Base-by-base conservation (phyloP, 352 stramenopile species). In the Globisporangium lucens region DNA sequence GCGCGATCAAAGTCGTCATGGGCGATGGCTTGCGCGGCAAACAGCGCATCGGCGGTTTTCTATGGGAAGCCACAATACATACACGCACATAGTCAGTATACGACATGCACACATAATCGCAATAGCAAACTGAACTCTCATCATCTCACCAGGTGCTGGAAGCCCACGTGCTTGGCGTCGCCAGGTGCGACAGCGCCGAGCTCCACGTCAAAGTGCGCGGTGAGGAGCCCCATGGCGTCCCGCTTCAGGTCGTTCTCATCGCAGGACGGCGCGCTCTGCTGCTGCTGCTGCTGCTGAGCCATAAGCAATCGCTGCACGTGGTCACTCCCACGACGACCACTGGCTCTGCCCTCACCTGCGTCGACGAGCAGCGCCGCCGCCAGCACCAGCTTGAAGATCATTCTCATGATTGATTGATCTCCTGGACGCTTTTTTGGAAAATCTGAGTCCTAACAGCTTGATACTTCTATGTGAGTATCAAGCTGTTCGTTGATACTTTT, bases 21-120 rank as follows among this genome's bases (percentile, higher is more conserved):
- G 2, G 88, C 85, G 64, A 92, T 73, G 29, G 88, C 88, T 75
- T 95, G 88, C 4, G 86, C 85, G 6, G 88, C 86, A 13, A 95
- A 65, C 53, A 95, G 72, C 63, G 86, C 86, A 30, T 95, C 88
- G 2, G 76, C 77, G 3, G 82, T 82, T 88, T 93, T 94, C 74
- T 82, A 65, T 36, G 22, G 46, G 6, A 52, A 13, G 52, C 20
- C 53, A 60, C 8, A 22, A 60, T 29, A 12, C 29, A 47, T 15
- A 57, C 43, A 65, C 30, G 8, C 22, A 52, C 53, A 61, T 7
- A 43, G 0, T 13, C n/a, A 59, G 17, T 17, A 24, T 7, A 59
- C 53, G 38, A 3, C 15, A 41, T 35, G n/a, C 20, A 20, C 20
- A 20, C 43, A 9, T 6, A 9, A 17, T 3, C 55, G 43, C 1